These are phyloP conservation scores for Rhizoclosmatium globosum DNA, from an alignment of 192 early-diverging fungal species.

Conservation along the genomic window DNA sequence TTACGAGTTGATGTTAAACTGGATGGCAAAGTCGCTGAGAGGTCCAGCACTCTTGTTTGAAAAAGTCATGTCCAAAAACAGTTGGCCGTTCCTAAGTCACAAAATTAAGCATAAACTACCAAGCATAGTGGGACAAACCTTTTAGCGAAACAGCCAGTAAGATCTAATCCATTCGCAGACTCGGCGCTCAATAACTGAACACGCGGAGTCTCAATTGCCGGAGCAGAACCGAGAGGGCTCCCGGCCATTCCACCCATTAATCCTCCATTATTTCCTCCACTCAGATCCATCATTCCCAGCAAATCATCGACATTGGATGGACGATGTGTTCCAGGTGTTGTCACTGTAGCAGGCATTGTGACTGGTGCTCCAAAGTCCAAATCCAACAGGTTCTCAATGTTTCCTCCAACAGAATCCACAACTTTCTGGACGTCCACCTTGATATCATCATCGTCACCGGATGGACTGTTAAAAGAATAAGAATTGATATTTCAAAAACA, in stretches of 20 bases:
- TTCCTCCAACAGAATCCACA: slow-evolving; percentile 47
- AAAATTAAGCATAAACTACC: not conserved
- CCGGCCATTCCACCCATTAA: not conserved
- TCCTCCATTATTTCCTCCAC: not conserved
- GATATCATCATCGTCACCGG: slow-evolving; percentile 55
- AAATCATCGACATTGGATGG: slow-evolving; percentile 51
- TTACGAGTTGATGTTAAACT: slow-evolving; percentile 82
- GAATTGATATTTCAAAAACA: not conserved
- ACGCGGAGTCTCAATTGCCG: slow-evolving; percentile 29
- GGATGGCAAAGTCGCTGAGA: slow-evolving; percentile 74
- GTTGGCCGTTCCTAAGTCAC: slow-evolving; percentile 57
- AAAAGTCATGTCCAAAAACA: slow-evolving; percentile 73
- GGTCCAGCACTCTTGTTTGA: slow-evolving; percentile 59
- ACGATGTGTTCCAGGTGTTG: slow-evolving; percentile 14
- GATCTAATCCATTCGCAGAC: slow-evolving; percentile 48
- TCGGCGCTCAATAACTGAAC: slow-evolving; percentile 40
- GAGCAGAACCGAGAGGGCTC: slow-evolving; percentile 7
- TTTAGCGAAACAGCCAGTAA: slow-evolving; percentile 43
- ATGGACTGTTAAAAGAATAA: slow-evolving; percentile 3
- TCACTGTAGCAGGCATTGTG: slow-evolving; percentile 23
- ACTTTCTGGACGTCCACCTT: slow-evolving; percentile 52
- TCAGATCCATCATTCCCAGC: slow-evolving; percentile 53
- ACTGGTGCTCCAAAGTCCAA: slow-evolving; percentile 72
- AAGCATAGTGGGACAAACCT: slow-evolving; percentile 14
- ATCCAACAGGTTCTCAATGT: slow-evolving; percentile 75